Evolutionary conservation across 2,329 filamentous ascomycete genomes (phyloP).

Genomic region (Bipolaris bicolor): DNA sequence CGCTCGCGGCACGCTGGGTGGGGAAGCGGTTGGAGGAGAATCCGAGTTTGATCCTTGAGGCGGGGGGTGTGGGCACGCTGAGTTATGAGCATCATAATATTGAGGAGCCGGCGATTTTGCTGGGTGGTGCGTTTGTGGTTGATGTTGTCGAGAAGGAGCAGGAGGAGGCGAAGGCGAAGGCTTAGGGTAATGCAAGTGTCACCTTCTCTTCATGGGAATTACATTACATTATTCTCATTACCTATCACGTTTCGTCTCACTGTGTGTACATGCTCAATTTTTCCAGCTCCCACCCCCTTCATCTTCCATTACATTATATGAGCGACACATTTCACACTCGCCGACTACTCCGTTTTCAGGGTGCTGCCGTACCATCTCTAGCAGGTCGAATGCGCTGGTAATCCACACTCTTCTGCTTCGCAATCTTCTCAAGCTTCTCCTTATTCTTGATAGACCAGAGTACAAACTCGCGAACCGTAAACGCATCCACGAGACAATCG

Average conservation of each 20-base stretch:
- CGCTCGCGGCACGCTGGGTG: slow-evolving; percentile 87
- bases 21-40: slow-evolving; percentile 75
- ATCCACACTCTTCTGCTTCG: slow-evolving; percentile 34
- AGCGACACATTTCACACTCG: no score
- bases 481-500: slow-evolving; percentile 58
- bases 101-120: slow-evolving; percentile 58
- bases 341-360: background rate
- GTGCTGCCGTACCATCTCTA: background rate
- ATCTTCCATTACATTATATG: background rate
- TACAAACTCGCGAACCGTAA: slow-evolving; percentile 57
- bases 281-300: background rate
- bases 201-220: no score
- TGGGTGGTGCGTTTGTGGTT: slow-evolving; percentile 59
- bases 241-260: background rate
- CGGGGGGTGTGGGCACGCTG: slow-evolving; percentile 59
- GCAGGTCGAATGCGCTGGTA: slow-evolving; percentile 25
- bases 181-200: background rate
- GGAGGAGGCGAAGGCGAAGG: slow-evolving; percentile 22
- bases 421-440: slow-evolving; percentile 48
- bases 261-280: background rate
- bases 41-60: slow-evolving; percentile 80
- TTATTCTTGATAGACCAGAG: slow-evolving; percentile 55
- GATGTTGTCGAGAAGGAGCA: slow-evolving; percentile 54
- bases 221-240: no score
- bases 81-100: slow-evolving; percentile 59